Evolutionary conservation across 1,284 basidiomycete species (phyloP).

Genomic region (Leccinum olivaceoglutinosum): DNA sequence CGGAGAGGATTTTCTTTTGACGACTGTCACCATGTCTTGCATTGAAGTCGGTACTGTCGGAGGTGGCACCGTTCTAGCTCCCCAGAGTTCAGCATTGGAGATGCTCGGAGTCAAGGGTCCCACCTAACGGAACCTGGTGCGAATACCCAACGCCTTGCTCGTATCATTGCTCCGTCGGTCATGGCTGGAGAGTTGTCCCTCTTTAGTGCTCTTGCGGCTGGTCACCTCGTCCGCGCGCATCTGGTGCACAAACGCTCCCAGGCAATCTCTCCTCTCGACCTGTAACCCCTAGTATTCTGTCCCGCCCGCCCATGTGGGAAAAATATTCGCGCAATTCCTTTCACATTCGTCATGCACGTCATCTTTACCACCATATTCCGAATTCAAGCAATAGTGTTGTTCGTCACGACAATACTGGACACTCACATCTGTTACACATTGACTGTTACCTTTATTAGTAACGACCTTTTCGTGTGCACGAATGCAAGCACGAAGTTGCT

Average conservation of each 20-base stretch:
- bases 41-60: constrained; percentile 97
- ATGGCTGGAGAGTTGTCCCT: constrained; percentile 94
- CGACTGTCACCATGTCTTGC: constrained; percentile 92
- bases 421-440: constrained; percentile 21
- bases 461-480: constrained; percentile 3
- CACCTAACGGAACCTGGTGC: constrained; percentile 79
- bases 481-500: background rate
- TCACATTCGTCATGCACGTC: constrained; percentile 29
- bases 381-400: constrained; percentile 21
- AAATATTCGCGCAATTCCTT: constrained; percentile 11
- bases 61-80: constrained; percentile 87
- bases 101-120: constrained; percentile 89
- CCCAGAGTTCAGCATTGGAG: constrained; percentile 84
- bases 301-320: constrained; percentile 21
- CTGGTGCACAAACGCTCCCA: constrained; percentile 79
- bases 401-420: background rate
- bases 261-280: constrained; percentile 51
- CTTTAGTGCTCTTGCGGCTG: constrained; percentile 86
- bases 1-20: constrained; percentile 78
- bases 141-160: constrained; percentile 84
- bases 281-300: constrained; percentile 45
- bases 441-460: constrained; percentile 16
- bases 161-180: constrained; percentile 83
- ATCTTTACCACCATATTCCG: constrained; percentile 28
- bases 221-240: constrained; percentile 87